phyloP scores from a whole-genome alignment of 345 rosid species.

The Eucalyptus pumila region DNA sequence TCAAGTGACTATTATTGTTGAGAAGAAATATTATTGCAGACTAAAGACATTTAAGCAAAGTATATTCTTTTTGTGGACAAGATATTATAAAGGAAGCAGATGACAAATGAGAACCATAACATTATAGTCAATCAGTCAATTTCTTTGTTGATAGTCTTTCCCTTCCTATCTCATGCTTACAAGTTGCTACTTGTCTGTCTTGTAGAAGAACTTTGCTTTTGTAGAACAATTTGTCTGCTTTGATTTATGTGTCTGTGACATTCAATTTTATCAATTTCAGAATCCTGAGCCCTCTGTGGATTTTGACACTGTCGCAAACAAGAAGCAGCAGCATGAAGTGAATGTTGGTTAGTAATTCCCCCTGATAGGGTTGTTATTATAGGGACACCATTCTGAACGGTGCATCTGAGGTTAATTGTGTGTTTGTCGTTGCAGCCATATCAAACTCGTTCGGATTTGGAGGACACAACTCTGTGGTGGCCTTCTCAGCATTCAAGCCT shows the following conservation, averaged over 20 bases:
- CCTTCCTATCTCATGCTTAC: background rate
- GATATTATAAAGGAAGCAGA: background rate
- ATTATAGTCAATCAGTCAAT: background rate
- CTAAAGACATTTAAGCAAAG: background rate
- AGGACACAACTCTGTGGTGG: constrained; percentile 98
- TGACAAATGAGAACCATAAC: background rate
- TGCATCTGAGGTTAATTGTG: background rate
- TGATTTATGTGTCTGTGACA: background rate
- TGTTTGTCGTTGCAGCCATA: constrained; percentile 37
- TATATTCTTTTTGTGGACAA: background rate
- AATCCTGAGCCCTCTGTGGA: constrained; percentile 84
- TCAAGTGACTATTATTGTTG: background rate
- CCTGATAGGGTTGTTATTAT: background rate
- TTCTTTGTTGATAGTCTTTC: background rate
- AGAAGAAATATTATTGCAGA: background rate
- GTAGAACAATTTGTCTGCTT: background rate
- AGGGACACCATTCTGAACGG: background rate
- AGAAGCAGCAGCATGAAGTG: constrained; percentile 88
- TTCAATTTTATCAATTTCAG: constrained; percentile 19
- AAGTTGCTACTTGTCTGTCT: background rate
- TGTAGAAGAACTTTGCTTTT: background rate
- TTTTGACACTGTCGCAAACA: constrained; percentile 78
- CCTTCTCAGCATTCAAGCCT: constrained; percentile 81
- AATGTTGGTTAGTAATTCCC: constrained; percentile 73
- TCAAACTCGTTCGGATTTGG: constrained; percentile 97